phyloP scores from a whole-genome alignment of 2,329 filamentous ascomycete genomes.

The Eutypella sp. region DNA sequence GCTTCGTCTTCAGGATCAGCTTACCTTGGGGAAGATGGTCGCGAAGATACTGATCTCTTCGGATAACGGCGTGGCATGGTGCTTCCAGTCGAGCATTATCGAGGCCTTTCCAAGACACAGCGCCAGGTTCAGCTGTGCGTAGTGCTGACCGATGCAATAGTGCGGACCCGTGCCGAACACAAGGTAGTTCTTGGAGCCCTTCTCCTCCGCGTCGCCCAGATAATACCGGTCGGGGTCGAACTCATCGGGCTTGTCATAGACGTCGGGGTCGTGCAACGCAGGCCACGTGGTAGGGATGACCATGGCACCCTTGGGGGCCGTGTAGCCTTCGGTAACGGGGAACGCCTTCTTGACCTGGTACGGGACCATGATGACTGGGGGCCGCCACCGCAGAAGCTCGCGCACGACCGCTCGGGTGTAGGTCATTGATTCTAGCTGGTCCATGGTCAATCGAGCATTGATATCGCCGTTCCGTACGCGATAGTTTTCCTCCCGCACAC shows the following conservation, averaged over 20 bases:
- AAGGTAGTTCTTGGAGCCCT: constrained; percentile 87
- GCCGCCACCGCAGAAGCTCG: constrained; percentile 87
- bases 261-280: constrained; percentile 85
- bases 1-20: constrained; percentile 25
- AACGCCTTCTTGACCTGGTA: constrained; percentile 94
- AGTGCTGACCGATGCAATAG: constrained; percentile 92
- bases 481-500: constrained; percentile 87
- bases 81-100: constrained; percentile 82
- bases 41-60: constrained; percentile 99
- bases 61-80: constrained; percentile 74
- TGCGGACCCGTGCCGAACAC: constrained; percentile 95
- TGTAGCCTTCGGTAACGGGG: constrained; percentile 82
- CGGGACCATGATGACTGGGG: constrained; percentile 95
- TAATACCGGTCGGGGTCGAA: constrained; percentile 94
- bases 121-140: constrained; percentile 83
- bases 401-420: constrained; percentile 91
- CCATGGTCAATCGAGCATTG: constrained; percentile 67
- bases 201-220: constrained; percentile 79
- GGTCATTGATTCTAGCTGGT: constrained; percentile 79
- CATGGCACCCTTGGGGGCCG: constrained; percentile 93
- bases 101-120: constrained; percentile 88
- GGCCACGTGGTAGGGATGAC: constrained; percentile 88
- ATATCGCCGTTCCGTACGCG: constrained; percentile 69
- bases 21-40: constrained; percentile 92
- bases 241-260: constrained; percentile 82